Conservation (phyloP, 768 basidiomycete species). For the Serendipita indica region DNA sequence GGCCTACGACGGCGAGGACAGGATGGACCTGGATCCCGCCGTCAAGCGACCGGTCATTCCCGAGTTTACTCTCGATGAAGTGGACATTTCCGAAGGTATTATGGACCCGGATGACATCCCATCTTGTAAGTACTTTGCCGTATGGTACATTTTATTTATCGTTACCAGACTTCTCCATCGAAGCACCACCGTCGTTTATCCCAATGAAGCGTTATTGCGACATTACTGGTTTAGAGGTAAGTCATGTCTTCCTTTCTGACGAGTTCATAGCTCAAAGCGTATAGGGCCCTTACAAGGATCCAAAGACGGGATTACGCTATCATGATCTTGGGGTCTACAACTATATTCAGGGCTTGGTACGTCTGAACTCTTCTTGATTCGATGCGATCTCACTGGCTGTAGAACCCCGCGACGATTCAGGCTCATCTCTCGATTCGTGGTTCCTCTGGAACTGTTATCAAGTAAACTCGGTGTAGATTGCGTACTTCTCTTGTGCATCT, state of each 20-base stretch:
- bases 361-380: conserved; percentile 13
- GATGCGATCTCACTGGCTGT: neutral
- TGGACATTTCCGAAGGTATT: conserved; percentile 7
- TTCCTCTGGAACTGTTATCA: neutral
- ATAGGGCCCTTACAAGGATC: conserved; percentile 73
- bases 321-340: conserved; percentile 83
- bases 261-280: neutral
- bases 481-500: neutral
- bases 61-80: conserved; percentile 2
- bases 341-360: conserved; percentile 56
- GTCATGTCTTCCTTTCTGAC: conserved; percentile 12
- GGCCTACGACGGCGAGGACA: neutral
- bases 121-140: conserved; percentile 38
- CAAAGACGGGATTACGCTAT: conserved; percentile 62
- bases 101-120: conserved; percentile 40
- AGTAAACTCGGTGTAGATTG: neutral
- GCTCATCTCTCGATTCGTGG: neutral
- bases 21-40: conserved; percentile 41
- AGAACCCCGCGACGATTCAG: conserved; percentile 8
- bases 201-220: conserved; percentile 71
- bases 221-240: conserved; percentile 70
- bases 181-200: conserved; percentile 68
- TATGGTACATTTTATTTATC: neutral
- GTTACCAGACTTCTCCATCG: conserved; percentile 54
- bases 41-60: conserved; percentile 19